A percentile compares a stretch with the other conserved stretches of the same genome.
phyloP scores from a whole-genome alignment of 2,329 filamentous ascomycete genomes.

The Talaromyces albobiverticillius region DNA sequence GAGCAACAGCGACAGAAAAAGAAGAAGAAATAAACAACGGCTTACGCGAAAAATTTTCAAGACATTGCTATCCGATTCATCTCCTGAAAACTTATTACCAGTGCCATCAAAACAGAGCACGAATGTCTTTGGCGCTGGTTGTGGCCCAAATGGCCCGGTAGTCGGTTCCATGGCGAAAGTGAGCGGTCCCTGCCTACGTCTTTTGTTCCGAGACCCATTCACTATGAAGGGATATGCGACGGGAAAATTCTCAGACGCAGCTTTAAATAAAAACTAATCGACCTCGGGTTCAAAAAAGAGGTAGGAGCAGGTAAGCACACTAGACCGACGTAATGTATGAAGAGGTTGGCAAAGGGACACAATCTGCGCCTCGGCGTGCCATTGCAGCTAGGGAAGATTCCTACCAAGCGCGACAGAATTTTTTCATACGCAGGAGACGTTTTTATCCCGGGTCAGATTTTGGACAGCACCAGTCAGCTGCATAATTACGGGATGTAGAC shows the following conservation, averaged over 20 bases:
- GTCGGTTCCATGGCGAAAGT: conserved; percentile 18
- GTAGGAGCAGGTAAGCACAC: neutral
- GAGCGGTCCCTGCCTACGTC: conserved; percentile 12
- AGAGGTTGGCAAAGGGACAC: neutral
- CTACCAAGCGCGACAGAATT: neutral
- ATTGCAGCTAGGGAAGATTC: neutral
- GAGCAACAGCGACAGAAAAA: neutral
- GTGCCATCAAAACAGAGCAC: conserved; percentile 46
- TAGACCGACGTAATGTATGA: neutral
- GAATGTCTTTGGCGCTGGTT: conserved; percentile 32
- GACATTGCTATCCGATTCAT: conserved; percentile 46
- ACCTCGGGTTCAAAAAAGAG: neutral
- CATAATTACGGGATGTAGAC: neutral
- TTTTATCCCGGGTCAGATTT: neutral
- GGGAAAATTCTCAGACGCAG: neutral
- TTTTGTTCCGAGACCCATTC: neutral
- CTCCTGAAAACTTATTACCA: conserved; percentile 43
- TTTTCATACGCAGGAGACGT: neutral
- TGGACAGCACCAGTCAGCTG: too few relatives aligned
- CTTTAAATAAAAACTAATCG: neutral
- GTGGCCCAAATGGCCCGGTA: conserved; percentile 20
- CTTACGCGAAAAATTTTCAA: conserved; percentile 45
- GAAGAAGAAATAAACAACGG: neutral
- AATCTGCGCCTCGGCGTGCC: neutral
- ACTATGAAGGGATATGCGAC: neutral